These are phyloP conservation scores for Arabidopsis hybrid DNA, from an alignment of 441 rosid species.

Conservation along the genomic window DNA sequence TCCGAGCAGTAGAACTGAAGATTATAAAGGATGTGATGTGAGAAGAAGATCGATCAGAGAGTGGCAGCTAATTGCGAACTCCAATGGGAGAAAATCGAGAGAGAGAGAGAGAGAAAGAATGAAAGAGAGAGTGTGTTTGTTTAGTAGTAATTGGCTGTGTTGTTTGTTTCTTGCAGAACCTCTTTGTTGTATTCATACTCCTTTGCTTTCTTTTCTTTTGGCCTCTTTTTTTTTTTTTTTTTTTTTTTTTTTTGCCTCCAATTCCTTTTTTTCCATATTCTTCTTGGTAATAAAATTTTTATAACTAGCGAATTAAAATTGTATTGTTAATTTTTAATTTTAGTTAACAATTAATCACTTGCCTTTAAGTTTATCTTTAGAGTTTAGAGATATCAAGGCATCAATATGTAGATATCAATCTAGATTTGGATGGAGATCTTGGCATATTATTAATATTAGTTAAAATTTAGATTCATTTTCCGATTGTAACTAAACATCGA, in stretches of 20 bases:
- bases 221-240: not conserved
- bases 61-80: slow-evolving; percentile 34
- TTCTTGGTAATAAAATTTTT: not conserved
- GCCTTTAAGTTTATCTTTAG: not conserved
- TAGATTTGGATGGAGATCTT: slow-evolving; percentile 9
- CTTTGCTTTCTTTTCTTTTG: not conserved
- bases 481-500: slow-evolving; percentile 2
- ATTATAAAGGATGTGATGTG: not conserved
- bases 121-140: slow-evolving; percentile 15
- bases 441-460: not conserved
- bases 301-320: no score
- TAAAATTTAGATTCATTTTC: slow-evolving; percentile 3
- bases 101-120: slow-evolving; percentile 5
- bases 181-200: slow-evolving; percentile 33
- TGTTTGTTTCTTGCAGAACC: slow-evolving; percentile 6
- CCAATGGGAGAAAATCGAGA: slow-evolving; percentile 19
- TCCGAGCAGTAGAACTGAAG: slow-evolving; percentile 10
- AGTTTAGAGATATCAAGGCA: slow-evolving; percentile 26
- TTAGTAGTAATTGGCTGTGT: slow-evolving; percentile 21
- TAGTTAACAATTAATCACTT: no score
- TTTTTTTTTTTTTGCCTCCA: not conserved
- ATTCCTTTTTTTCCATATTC: not conserved
- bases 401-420: slow-evolving; percentile 23
- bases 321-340: no score
- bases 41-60: slow-evolving; percentile 30